Percentiles rank a stretch among this genome's conserved stretches.
These are phyloP conservation scores for Neurospora sp. DNA, from an alignment of 2,329 filamentous ascomycete species.

Conservation along the genomic window DNA sequence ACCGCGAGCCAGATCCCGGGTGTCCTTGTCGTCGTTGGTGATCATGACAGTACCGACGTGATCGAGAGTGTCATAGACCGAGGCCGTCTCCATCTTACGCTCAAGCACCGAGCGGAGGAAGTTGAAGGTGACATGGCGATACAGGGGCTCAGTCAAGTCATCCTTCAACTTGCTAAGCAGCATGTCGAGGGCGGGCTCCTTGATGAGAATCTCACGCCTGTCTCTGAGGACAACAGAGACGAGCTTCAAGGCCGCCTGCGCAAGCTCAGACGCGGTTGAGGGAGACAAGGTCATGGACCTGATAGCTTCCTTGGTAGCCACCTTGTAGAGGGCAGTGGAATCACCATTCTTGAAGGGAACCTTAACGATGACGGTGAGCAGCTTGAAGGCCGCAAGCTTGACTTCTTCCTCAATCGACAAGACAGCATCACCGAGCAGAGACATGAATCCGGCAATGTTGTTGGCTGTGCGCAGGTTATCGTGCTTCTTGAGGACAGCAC, in stretches of 20 bases:
- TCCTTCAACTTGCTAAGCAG: slow-evolving; percentile 73
- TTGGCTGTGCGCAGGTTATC: slow-evolving; percentile 67
- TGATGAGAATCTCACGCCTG: slow-evolving; percentile 63
- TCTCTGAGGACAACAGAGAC: slow-evolving; percentile 79
- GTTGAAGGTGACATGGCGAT: slow-evolving; percentile 88
- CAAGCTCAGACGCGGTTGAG: slow-evolving; percentile 71
- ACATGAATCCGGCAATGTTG: slow-evolving; percentile 79
- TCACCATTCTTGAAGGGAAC: slow-evolving; percentile 68
- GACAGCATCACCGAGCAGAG: slow-evolving; percentile 79
- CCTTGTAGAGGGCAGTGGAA: slow-evolving; percentile 53
- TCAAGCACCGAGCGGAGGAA: slow-evolving; percentile 84
- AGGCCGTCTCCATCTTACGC: slow-evolving; percentile 73
- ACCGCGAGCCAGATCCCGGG: slow-evolving; percentile 77
- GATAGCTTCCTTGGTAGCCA: slow-evolving; percentile 78
- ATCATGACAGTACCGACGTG: slow-evolving; percentile 89
- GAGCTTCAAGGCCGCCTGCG: slow-evolving; percentile 83
- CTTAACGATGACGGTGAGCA: slow-evolving; percentile 78
- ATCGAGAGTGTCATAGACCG: slow-evolving; percentile 86
- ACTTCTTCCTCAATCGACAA: slow-evolving; percentile 84
- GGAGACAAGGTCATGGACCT: slow-evolving; percentile 69
- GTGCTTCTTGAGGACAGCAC: slow-evolving; percentile 78
- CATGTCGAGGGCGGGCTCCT: slow-evolving; percentile 73
- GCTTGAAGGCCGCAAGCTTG: slow-evolving; percentile 74
- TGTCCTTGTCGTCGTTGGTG: slow-evolving; percentile 83
- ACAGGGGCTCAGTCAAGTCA: slow-evolving; percentile 85